Evolutionary conservation across 768 basidiomycete genomes (phyloP).

Genomic region (Serpula lacrymans): DNA sequence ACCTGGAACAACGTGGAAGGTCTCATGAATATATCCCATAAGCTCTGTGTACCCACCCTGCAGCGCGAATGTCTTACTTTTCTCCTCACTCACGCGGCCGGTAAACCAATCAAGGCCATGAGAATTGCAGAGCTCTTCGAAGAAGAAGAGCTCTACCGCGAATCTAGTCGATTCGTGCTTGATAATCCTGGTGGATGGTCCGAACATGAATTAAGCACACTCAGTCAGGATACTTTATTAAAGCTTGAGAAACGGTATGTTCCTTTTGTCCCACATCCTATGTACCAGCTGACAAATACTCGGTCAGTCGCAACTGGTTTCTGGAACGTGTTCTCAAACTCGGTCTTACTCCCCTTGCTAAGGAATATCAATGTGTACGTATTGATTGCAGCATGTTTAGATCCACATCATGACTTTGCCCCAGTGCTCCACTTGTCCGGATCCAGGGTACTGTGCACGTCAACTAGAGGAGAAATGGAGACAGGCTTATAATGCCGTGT

Average conservation of each 20-base stretch:
- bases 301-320: conserved; percentile 83
- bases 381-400: neutral
- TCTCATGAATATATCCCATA: conserved; percentile 86
- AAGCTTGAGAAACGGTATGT: conserved; percentile 84
- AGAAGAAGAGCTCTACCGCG: conserved; percentile 87
- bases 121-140: conserved; percentile 88
- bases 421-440: conserved; percentile 83
- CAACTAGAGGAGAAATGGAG: conserved; percentile 92
- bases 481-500: conserved; percentile 82
- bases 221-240: conserved; percentile 77
- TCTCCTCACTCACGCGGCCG: conserved; percentile 89
- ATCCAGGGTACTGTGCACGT: conserved; percentile 72
- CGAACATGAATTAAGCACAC: conserved; percentile 75
- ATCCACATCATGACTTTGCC: conserved; percentile 3
- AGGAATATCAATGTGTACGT: conserved; percentile 91
- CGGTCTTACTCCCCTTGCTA: conserved; percentile 80
- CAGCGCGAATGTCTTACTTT: conserved; percentile 83
- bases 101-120: conserved; percentile 89
- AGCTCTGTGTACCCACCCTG: conserved; percentile 79
- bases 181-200: conserved; percentile 89
- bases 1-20: conserved; percentile 95
- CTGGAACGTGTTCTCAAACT: conserved; percentile 92
- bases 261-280: neutral
- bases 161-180: conserved; percentile 87
- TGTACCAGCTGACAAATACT: neutral